Base-by-base conservation (phyloP, 2,329 filamentous ascomycete genomes). In the Beauveria sp. region DNA sequence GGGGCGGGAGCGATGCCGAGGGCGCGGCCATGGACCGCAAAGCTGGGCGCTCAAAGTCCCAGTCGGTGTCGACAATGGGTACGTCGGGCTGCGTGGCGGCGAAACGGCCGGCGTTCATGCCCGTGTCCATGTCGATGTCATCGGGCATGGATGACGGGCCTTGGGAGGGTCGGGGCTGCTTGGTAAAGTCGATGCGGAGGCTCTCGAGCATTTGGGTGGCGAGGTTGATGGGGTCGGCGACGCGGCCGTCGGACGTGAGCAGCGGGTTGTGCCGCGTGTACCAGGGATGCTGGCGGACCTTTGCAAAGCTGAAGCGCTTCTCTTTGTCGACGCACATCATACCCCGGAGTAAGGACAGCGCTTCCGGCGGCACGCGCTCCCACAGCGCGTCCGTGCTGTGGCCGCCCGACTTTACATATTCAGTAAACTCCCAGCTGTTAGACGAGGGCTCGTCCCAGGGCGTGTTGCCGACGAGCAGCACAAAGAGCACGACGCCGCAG, bases 401-500 rank as follows among this genome's bases (percentile, higher is more conserved):
- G n/a, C 92, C 91, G 58, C 88, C 87, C 1, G 86, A 91, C 62
- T 85, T 84, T 46, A 90, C 79, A 71, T 96, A 99, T 73, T 97
- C 92, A 68, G 89, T 85, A 67, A 90, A 99, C 75, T 99, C 95
- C 79, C 90, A 96, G 72, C 91, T 97, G 62, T 86, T 82, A 42
- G 83, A 78, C 3, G 92, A 93, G 0, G 95, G 95, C 71, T 95
- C 90, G 70, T 98, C 95, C 95, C 95, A 99, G 0, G 95, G 95
- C 2, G 95, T 99, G 71, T 99, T 99, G 10, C 95, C 95, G 1
- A 96, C 92, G 3, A 99, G 79, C 4, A 99, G 79, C 42, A 98
- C 95, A 70, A 99, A 99, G 4, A 99, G 80, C n/a, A 99, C 96
- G 58, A 99, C 92, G 40, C 95, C 95, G 68, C 93, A 97, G 18